phyloP scores from a whole-genome alignment of 2,329 filamentous ascomycete genomes.

The Neospermospora avenae region DNA sequence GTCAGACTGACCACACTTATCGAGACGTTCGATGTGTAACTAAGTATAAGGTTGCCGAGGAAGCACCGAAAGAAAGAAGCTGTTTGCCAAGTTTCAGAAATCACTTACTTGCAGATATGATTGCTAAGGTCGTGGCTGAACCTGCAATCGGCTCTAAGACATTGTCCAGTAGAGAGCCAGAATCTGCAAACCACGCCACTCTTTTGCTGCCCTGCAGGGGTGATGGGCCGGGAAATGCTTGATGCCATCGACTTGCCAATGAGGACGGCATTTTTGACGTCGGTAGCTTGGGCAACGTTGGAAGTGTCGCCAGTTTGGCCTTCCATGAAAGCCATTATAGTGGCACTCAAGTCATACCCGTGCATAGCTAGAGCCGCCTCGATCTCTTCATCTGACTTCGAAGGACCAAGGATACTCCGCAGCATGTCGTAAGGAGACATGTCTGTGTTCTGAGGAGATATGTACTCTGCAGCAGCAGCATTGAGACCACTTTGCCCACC shows the following conservation, averaged over 20 bases:
- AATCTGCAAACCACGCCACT: conserved; percentile 95
- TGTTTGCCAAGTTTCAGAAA: background rate
- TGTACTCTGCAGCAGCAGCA: conserved; percentile 77
- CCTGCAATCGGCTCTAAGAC: conserved; percentile 89
- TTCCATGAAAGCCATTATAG: conserved; percentile 86
- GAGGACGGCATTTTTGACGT: conserved; percentile 64
- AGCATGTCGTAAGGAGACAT: conserved; percentile 99
- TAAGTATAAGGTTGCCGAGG: background rate
- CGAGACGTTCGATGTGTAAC: background rate
- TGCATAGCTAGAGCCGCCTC: conserved; percentile 85
- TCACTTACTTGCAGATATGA: conserved; percentile 90
- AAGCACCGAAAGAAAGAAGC: background rate
- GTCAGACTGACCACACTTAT: background rate
- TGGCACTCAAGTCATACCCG: conserved; percentile 89
- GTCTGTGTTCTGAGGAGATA: conserved; percentile 65
- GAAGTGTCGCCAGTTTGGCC: conserved; percentile 53
- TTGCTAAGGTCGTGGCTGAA: conserved; percentile 96
- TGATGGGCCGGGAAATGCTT: conserved; percentile 67
- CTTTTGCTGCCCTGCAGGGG: conserved; percentile 73
- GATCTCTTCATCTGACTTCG: conserved; percentile 89
- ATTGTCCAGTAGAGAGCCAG: conserved; percentile 92
- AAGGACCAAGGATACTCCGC: conserved; percentile 86
- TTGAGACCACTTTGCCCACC: conserved; percentile 69
- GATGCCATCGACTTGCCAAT: conserved; percentile 88
- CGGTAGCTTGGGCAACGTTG: conserved; percentile 44